phyloP scores from a whole-genome alignment of 108 stramenopile genomes.

The Conticribra weissflogii region DNA sequence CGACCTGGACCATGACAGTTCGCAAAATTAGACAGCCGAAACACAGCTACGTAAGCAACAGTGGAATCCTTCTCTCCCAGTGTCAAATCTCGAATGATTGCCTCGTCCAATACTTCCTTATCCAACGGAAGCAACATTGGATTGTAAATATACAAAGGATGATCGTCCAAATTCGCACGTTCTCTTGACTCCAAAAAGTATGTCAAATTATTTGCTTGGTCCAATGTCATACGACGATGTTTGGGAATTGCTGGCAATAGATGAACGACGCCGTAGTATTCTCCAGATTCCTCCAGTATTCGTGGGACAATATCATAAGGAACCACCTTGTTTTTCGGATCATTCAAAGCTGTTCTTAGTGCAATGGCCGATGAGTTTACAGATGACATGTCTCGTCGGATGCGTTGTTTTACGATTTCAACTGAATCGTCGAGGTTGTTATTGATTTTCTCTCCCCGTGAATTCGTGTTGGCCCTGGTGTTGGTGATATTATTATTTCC shows the following conservation, averaged over 20 bases:
- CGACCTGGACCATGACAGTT: conserved; percentile 54
- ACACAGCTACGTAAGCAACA: conserved; percentile 41
- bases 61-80: not conserved
- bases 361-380: not conserved
- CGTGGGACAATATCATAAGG: conserved; percentile 10
- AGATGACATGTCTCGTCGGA: not conserved
- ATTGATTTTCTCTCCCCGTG: not conserved
- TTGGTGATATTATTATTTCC: not conserved
- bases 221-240: conserved; percentile 27
- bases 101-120: conserved; percentile 11
- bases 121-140: conserved; percentile 44
- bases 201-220: conserved; percentile 33
- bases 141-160: conserved; percentile 53
- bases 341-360: not conserved
- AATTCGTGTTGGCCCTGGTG: too few relatives aligned
- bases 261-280: conserved; percentile 28
- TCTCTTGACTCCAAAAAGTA: conserved; percentile 42
- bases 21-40: conserved; percentile 45
- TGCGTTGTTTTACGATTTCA: not conserved
- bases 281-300: conserved; percentile 1
- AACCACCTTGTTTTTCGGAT: not conserved
- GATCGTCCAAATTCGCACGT: conserved; percentile 34
- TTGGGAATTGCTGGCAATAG: conserved; percentile 34
- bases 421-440: not conserved
- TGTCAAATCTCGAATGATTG: conserved; percentile 20